Percentiles rank a stretch among this genome's conserved stretches.
phyloP scores from a whole-genome alignment of 371 early-diverging fungal species.

The Rhizopus sp. region DNA sequence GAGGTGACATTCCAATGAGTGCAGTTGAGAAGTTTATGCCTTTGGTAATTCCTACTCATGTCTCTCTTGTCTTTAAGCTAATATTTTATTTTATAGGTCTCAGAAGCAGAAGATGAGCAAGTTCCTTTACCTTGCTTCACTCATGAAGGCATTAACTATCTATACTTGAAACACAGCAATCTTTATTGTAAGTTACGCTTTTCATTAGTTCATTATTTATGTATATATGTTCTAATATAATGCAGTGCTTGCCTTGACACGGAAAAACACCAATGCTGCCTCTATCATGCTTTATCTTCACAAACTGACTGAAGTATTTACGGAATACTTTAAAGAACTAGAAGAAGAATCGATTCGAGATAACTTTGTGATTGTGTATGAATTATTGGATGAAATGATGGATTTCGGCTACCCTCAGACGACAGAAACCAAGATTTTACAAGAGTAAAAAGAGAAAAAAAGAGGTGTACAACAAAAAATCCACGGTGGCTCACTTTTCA shows the following conservation, averaged over 20 bases:
- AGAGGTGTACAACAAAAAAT: too few relatives aligned
- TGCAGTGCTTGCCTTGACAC: slow-evolving; percentile 93
- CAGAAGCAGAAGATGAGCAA: slow-evolving; percentile 94
- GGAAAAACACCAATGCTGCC: slow-evolving; percentile 96
- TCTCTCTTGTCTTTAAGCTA: background rate
- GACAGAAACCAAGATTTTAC: slow-evolving; percentile 95
- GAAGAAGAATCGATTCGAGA: slow-evolving; percentile 98
- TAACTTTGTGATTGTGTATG: slow-evolving; percentile 93
- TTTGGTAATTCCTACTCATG: slow-evolving; percentile 55
- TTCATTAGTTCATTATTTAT: background rate
- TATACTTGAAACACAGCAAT: slow-evolving; percentile 94
- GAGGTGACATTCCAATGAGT: slow-evolving; percentile 92
- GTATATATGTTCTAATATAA: background rate
- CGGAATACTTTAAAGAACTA: slow-evolving; percentile 96
- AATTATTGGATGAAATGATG: slow-evolving; percentile 99
- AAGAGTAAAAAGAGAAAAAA: slow-evolving; percentile 74
- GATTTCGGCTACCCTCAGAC: slow-evolving; percentile 99
- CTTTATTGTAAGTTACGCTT: slow-evolving; percentile 78
- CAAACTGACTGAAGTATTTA: slow-evolving; percentile 90
- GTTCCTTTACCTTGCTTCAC: slow-evolving; percentile 89
- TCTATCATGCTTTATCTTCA: slow-evolving; percentile 94
- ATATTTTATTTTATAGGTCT: slow-evolving; percentile 23
- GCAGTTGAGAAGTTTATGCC: slow-evolving; percentile 98
- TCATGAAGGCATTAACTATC: slow-evolving; percentile 92
- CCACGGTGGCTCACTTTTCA: background rate